These are phyloP conservation scores for Zarea fungicola DNA, from an alignment of 2,329 filamentous ascomycete species.

Conservation along the genomic window DNA sequence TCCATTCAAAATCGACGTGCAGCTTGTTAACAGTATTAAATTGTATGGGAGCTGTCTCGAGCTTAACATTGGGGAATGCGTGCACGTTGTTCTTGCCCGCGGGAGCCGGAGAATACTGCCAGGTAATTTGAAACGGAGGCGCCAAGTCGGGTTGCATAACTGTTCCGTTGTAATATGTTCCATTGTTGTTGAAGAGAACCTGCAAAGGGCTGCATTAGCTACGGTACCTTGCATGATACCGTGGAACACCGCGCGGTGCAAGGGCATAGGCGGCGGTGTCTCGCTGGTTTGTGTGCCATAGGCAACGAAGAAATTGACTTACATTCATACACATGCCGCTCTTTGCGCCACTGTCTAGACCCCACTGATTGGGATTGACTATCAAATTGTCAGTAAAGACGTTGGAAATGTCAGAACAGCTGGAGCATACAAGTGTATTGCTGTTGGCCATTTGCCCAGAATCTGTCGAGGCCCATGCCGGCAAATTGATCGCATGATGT, in stretches of 20 bases:
- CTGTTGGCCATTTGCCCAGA: slow-evolving; percentile 30
- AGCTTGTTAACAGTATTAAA: slow-evolving; percentile 36
- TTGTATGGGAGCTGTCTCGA: slow-evolving; percentile 38
- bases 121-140: slow-evolving; percentile 47
- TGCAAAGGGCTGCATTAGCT: slow-evolving; percentile 20
- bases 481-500: slow-evolving; percentile 38
- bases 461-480: slow-evolving; percentile 38
- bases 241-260: slow-evolving; percentile 4
- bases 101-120: slow-evolving; percentile 38
- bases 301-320: slow-evolving; percentile 23
- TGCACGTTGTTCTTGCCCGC: slow-evolving; percentile 43
- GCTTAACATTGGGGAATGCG: slow-evolving; percentile 49
- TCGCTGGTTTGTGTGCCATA: too few relatives aligned
- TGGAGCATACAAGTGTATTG: slow-evolving; percentile 41
- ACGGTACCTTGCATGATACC: slow-evolving; percentile 3
- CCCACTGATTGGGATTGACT: slow-evolving; percentile 56
- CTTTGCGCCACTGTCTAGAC: slow-evolving; percentile 31
- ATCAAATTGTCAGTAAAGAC: neutral
- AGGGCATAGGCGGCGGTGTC: neutral
- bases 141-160: slow-evolving; percentile 38
- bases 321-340: slow-evolving; percentile 49
- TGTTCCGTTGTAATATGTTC: slow-evolving; percentile 45
- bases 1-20: slow-evolving; percentile 43
- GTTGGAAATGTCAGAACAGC: neutral
- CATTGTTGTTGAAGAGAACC: slow-evolving; percentile 46